These are phyloP conservation scores for Aulographum hederae DNA, from an alignment of 2,329 filamentous ascomycete species.

Conservation along the genomic window DNA sequence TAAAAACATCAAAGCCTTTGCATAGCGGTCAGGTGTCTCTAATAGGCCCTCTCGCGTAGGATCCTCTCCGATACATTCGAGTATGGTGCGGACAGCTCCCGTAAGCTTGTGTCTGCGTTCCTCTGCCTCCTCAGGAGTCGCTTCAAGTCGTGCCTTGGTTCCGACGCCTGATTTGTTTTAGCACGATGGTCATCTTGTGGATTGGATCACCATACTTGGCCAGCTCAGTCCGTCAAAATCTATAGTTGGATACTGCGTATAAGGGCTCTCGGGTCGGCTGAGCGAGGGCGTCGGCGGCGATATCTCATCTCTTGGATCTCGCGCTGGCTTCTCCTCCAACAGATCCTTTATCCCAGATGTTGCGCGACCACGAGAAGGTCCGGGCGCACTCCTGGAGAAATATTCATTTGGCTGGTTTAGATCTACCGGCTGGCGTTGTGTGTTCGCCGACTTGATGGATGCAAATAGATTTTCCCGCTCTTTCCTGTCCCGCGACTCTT, in stretches of 20 bases:
- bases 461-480: conserved; percentile 39
- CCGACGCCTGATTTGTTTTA: conserved; percentile 39
- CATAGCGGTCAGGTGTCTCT: conserved; percentile 68
- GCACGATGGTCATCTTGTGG: too few relatives aligned
- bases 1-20: conserved; percentile 88
- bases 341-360: conserved; percentile 19
- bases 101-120: conserved; percentile 41
- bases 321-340: conserved; percentile 21
- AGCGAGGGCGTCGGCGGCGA: conserved; percentile 31
- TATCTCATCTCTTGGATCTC: conserved; percentile 34
- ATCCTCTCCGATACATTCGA: conserved; percentile 49
- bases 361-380: too few relatives aligned
- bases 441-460: conserved; percentile 40
- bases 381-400: too few relatives aligned
- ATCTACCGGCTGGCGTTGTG: conserved; percentile 25
- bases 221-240: conserved; percentile 38
- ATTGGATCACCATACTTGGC: conserved; percentile 31
- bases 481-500: conserved; percentile 26
- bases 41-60: conserved; percentile 43
- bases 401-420: conserved; percentile 21
- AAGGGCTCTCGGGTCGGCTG: conserved; percentile 31
- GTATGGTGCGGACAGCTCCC: conserved; percentile 42
- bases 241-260: conserved; percentile 30
- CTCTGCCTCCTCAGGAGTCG: conserved; percentile 37
- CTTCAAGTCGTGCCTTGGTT: conserved; percentile 42